Evolutionary conservation across 495 filamentous ascomycete species (phyloP).

Genomic region (Penicillium verhagenii): DNA sequence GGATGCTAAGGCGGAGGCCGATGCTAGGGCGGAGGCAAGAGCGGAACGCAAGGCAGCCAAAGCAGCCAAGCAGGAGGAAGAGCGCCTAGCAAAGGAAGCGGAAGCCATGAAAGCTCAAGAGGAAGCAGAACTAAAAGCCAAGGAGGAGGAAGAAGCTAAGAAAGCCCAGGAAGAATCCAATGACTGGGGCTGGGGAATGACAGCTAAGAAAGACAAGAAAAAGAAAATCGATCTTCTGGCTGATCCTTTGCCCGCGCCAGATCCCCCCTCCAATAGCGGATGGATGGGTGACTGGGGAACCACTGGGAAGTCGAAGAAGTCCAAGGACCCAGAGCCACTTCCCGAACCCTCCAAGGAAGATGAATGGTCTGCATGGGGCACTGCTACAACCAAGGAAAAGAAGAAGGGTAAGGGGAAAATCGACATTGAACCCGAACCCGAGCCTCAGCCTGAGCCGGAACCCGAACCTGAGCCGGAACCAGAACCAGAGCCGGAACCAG

Average conservation of each 20-base stretch:
- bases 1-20: conserved; percentile 14
- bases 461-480: conserved; percentile 29
- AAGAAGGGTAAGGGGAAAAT: conserved; percentile 31
- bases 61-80: conserved; percentile 14
- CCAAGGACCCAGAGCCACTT: conserved; percentile 27
- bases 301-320: conserved; percentile 40
- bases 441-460: conserved; percentile 29
- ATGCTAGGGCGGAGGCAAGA: conserved; percentile 4
- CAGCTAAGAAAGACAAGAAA: conserved; percentile 41
- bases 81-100: conserved; percentile 13
- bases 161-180: conserved; percentile 14
- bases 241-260: conserved; percentile 25
- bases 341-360: conserved; percentile 35
- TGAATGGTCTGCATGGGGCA: conserved; percentile 38
- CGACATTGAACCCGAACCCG: conserved; percentile 24
- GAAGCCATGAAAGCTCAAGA: conserved; percentile 18
- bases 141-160: conserved; percentile 6
- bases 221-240: conserved; percentile 33
- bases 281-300: conserved; percentile 33
- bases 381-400: conserved; percentile 29
- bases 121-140: conserved; percentile 7
- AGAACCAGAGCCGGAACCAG: conserved; percentile 29
- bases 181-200: conserved; percentile 33
- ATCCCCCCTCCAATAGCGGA: conserved; percentile 25
- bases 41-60: conserved; percentile 12